A percentile compares a stretch with the other conserved stretches of the same genome.
phyloP scores from a whole-genome alignment of 2,329 filamentous ascomycete genomes.

The Fusarium phyllophilum region DNA sequence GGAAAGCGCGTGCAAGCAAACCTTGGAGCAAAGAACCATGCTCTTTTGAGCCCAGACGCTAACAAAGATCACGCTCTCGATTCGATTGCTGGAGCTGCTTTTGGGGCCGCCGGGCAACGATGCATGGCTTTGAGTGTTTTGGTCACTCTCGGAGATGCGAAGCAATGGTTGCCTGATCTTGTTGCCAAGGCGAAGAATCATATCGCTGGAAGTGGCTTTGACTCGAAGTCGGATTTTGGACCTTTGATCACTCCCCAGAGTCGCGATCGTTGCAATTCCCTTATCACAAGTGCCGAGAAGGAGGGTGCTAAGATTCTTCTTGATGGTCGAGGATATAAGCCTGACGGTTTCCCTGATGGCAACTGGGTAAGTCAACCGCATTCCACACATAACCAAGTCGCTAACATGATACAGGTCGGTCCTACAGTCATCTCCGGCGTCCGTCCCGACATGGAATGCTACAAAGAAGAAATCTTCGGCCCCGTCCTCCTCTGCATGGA shows the following conservation, averaged over 20 bases:
- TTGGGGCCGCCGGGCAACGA: constrained; percentile 81
- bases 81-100: constrained; percentile 81
- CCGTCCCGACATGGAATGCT: constrained; percentile 79
- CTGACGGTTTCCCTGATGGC: constrained; percentile 75
- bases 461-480: constrained; percentile 83
- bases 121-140: constrained; percentile 84
- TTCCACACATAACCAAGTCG: fast-evolving
- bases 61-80: constrained; percentile 85
- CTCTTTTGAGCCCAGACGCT: constrained; percentile 79
- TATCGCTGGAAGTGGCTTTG: constrained; percentile 79
- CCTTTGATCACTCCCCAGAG: constrained; percentile 80
- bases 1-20: constrained; percentile 87
- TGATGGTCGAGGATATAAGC: constrained; percentile 78
- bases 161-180: constrained; percentile 78
- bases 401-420: constrained; percentile 56
- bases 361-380: constrained; percentile 55
- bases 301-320: constrained; percentile 81
- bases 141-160: constrained; percentile 79
- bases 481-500: constrained; percentile 81
- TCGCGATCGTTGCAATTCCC: constrained; percentile 75
- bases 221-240: constrained; percentile 77
- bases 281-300: constrained; percentile 77
- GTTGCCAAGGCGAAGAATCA: constrained; percentile 76
- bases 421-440: constrained; percentile 83
- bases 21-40: constrained; percentile 85